Conservation (phyloP, 2,329 filamentous ascomycete genomes). For the Thelonectria rubi region DNA sequence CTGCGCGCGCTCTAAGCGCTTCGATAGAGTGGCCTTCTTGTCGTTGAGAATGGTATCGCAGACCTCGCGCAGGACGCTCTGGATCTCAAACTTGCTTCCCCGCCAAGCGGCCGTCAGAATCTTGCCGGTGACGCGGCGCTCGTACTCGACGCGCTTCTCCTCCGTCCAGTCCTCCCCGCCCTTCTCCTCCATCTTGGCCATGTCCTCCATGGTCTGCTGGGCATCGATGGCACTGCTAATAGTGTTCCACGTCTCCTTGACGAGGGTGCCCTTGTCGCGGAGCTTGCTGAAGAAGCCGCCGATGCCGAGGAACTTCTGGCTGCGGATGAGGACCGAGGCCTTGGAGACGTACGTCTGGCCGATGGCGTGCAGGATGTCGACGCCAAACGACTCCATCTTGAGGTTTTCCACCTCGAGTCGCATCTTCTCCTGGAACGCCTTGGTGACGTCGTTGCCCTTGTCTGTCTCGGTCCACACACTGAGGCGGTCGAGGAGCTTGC, state of each 20-base stretch:
- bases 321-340: slow-evolving; percentile 86
- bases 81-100: slow-evolving; percentile 97
- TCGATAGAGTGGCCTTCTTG: slow-evolving; percentile 80
- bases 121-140: slow-evolving; percentile 95
- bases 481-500: slow-evolving; percentile 88
- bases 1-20: slow-evolving; percentile 90
- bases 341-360: slow-evolving; percentile 91
- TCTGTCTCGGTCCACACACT: slow-evolving; percentile 98
- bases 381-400: slow-evolving; percentile 98
- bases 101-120: slow-evolving; percentile 97
- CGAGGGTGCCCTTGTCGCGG: slow-evolving; percentile 95
- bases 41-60: slow-evolving; percentile 87
- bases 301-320: slow-evolving; percentile 96
- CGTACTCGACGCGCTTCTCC: slow-evolving; percentile 94
- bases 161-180: slow-evolving; percentile 99
- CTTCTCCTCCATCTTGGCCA: slow-evolving; percentile 94
- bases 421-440: slow-evolving; percentile 93
- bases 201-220: slow-evolving; percentile 98
- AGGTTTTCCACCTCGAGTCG: slow-evolving; percentile 94
- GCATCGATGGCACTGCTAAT: slow-evolving; percentile 96
- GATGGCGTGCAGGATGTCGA: slow-evolving; percentile 96
- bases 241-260: slow-evolving; percentile 98
- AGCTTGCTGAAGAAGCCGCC: slow-evolving; percentile 93
- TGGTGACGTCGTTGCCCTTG: slow-evolving; percentile 83
- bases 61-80: slow-evolving; percentile 92